Conservation (phyloP, 208 protist genomes). For the Acanthamoeba healyi region DNA sequence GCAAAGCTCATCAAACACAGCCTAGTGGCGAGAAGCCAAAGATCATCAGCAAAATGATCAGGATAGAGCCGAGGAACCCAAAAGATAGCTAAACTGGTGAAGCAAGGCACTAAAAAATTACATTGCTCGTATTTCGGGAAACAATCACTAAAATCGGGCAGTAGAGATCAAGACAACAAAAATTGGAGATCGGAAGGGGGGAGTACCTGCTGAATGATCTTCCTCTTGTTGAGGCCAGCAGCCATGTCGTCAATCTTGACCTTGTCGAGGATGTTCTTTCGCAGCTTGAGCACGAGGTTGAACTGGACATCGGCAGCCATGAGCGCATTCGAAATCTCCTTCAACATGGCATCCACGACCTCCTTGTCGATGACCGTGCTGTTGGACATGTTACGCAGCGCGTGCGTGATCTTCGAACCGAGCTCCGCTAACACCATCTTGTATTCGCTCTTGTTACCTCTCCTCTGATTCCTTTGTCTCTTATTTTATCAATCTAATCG, state of each 20-base stretch:
- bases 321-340: slow-evolving; percentile 96
- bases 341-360: slow-evolving; percentile 96
- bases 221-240: slow-evolving; percentile 96
- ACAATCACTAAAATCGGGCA: too few species aligned
- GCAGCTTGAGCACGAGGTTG: slow-evolving; percentile 94
- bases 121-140: too few species aligned
- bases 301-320: slow-evolving; percentile 98
- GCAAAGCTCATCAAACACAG: slow-evolving; percentile 96
- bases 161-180: too few species aligned
- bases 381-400: slow-evolving; percentile 72
- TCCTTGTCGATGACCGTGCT: slow-evolving; percentile 80
- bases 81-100: neutral
- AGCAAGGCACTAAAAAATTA: neutral
- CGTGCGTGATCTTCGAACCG: slow-evolving; percentile 89
- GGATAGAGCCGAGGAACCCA: neutral
- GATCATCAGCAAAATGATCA: neutral
- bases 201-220: slow-evolving; percentile 94
- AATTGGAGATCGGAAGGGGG: neutral
- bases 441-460: neutral
- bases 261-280: slow-evolving; percentile 94
- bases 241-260: slow-evolving; percentile 95
- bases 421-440: slow-evolving; percentile 96
- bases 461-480: neutral
- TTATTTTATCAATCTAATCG: too few species aligned
- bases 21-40: slow-evolving; percentile 80